Percentiles rank a stretch among this genome's conserved stretches.
These are phyloP conservation scores for Jatropha multifida DNA, from an alignment of 441 rosid species.

Conservation along the genomic window DNA sequence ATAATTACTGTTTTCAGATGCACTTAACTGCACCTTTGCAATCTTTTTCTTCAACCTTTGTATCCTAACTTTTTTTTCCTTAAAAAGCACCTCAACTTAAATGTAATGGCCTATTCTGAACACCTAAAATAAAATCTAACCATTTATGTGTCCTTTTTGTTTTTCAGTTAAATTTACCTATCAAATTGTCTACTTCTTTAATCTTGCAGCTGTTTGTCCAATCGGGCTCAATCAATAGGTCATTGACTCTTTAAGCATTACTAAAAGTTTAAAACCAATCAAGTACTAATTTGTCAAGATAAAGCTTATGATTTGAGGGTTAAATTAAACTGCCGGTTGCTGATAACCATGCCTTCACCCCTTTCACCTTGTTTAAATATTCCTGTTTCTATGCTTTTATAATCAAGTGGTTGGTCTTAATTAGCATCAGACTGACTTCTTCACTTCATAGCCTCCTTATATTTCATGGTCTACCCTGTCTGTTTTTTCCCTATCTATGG, in stretches of 20 bases:
- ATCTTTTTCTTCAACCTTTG: not conserved
- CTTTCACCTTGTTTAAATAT: not conserved
- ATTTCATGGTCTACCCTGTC: not conserved
- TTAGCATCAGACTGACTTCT: not conserved
- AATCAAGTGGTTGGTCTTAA: not conserved
- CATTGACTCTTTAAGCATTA: too few relatives aligned
- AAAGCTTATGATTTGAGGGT: not conserved
- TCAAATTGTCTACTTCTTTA: not conserved
- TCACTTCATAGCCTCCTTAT: not conserved
- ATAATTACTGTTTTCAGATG: not conserved
- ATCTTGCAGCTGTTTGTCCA: not conserved
- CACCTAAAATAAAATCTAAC: not conserved
- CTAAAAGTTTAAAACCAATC: not conserved
- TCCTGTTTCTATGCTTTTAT: not conserved
- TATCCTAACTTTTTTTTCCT: not conserved
- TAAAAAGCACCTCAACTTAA: not conserved
- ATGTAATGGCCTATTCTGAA: not conserved
- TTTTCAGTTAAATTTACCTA: not conserved
- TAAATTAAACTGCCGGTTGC: not conserved
- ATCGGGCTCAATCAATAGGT: not conserved
- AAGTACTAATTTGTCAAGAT: too few relatives aligned
- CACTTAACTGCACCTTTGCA: not conserved
- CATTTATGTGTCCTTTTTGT: not conserved
- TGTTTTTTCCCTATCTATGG: not conserved
- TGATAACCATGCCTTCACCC: not conserved